A percentile compares a stretch with the other conserved stretches of the same genome.
Conservation (phyloP, 2,329 filamentous ascomycete species). For the Corinectria fuckeliana region DNA sequence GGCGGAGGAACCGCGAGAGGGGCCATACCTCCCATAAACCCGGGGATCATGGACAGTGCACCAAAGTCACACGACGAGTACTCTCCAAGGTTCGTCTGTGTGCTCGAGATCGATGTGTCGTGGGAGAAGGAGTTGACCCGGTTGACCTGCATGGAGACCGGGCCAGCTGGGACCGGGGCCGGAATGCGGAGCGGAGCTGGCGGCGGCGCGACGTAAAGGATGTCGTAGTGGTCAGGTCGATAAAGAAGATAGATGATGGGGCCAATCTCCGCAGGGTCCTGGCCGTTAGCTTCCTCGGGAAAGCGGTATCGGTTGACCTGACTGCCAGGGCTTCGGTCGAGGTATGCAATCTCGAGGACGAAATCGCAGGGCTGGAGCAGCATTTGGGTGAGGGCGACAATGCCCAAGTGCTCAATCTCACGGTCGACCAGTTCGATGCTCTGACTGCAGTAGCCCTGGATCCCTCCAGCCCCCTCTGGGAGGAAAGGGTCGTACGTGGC, state of each 20-base stretch:
- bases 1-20: slow-evolving; percentile 44
- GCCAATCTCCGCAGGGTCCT: slow-evolving; percentile 51
- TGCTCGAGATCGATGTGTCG: slow-evolving; percentile 51
- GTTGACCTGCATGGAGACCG: slow-evolving; percentile 58
- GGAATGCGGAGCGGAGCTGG: slow-evolving; percentile 20
- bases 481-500: slow-evolving; percentile 77
- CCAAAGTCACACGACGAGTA: slow-evolving; percentile 53
- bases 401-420: slow-evolving; percentile 91
- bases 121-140: slow-evolving; percentile 56
- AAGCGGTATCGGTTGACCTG: slow-evolving; percentile 76
- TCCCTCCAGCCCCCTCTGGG: slow-evolving; percentile 58
- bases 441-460: slow-evolving; percentile 72
- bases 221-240: slow-evolving; percentile 89
- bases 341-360: slow-evolving; percentile 85
- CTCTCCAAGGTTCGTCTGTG: slow-evolving; percentile 47
- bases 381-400: slow-evolving; percentile 77
- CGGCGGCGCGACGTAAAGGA: slow-evolving; percentile 73
- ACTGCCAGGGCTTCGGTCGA: slow-evolving; percentile 82
- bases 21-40: slow-evolving; percentile 45
- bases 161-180: slow-evolving; percentile 35
- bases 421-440: slow-evolving; percentile 76
- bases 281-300: slow-evolving; percentile 59
- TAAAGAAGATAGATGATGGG: slow-evolving; percentile 66
- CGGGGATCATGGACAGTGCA: slow-evolving; percentile 55
- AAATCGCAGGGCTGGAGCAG: slow-evolving; percentile 81